Conservation (phyloP, 768 basidiomycete species). For the Boletus subparvulus region DNA sequence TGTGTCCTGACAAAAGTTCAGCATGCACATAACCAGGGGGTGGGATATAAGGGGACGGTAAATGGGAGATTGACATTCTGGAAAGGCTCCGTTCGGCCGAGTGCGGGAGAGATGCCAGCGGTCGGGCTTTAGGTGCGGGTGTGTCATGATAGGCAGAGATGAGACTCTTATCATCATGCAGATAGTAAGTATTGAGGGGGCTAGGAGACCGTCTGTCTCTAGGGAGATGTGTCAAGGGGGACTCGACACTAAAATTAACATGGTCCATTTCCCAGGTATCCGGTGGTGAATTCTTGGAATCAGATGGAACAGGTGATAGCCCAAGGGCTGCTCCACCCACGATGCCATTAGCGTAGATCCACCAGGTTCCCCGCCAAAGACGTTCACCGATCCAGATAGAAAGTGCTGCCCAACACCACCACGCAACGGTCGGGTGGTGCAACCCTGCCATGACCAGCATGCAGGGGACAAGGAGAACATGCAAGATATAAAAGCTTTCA, state of each 20-base stretch:
- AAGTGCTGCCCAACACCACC: constrained; percentile 68
- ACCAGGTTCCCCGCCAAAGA: constrained; percentile 51
- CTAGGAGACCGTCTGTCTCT: constrained; percentile 19
- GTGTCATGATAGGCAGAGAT: neutral
- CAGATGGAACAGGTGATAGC: neutral
- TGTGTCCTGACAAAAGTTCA: constrained; percentile 67
- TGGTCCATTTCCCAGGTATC: constrained; percentile 29
- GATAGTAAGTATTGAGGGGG: constrained; percentile 26
- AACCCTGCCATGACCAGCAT: constrained; percentile 60
- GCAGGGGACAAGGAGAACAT: constrained; percentile 62
- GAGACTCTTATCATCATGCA: constrained; percentile 5
- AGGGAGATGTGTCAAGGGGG: neutral
- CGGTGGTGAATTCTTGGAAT: neutral
- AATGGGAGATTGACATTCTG: neutral
- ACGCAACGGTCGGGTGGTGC: constrained; percentile 64
- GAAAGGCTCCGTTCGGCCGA: neutral
- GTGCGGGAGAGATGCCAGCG: neutral
- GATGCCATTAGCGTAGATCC: constrained; percentile 60
- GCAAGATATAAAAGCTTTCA: constrained; percentile 64
- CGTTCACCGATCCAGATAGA: constrained; percentile 65
- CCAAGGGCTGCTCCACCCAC: constrained; percentile 28
- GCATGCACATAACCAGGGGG: constrained; percentile 69
- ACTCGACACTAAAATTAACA: constrained; percentile 8
- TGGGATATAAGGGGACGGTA: constrained; percentile 38
- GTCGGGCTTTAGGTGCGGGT: neutral